Evolutionary conservation across 2,329 filamentous ascomycete species (phyloP), one percentile per base, ranked within the genome.

Genomic region (Chaetomium strumarium): DNA sequence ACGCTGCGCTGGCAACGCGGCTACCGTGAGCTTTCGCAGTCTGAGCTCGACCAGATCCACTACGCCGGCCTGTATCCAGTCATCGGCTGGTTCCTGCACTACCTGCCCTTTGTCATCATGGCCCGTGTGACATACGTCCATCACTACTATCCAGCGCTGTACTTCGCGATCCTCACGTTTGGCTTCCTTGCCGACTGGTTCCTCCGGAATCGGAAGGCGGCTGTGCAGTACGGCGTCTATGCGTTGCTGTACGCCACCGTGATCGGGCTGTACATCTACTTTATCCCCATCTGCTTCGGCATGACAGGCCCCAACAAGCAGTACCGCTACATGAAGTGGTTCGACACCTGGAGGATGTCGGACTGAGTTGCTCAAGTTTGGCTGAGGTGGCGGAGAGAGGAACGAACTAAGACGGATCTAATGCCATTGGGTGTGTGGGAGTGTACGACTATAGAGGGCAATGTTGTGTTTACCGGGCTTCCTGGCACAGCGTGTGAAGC

Each of bases 111-210:
- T 71, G 82, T 96, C 64, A 83, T 93, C 66, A 99, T 99, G 95
- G 93, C 90, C 11, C 89, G 93, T 78, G 93, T 99, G 56, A 99
- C 93, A 14, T 99, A 99, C 66, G 93, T 99, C 50, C 93, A 99
- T 71, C 93, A 99, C 75, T 99, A 99, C 77, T 99, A 97, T 71
- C 93, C 93, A 11, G 93, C 93, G 10, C 81, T 99, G 11, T 99
- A 97, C 76, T 99, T 97, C 69, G 91, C 93, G 63, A 96, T 99
- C 60, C 76, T 99, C 42, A 83, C 81, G 14, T 83, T 91, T 57
- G 92, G 91, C 49, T 99, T 99, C 78, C 80, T 90, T 61, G 73
- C 88, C 51, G 90, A 97, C 70, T 97, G 89, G 85, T 76, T 85
- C 58, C 81, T 90, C 43, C 79, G 84, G 59, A 84, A 80, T 63